Evolutionary conservation across 2,329 filamentous ascomycete species (phyloP).

Genomic region (Neofusicoccum ribis): DNA sequence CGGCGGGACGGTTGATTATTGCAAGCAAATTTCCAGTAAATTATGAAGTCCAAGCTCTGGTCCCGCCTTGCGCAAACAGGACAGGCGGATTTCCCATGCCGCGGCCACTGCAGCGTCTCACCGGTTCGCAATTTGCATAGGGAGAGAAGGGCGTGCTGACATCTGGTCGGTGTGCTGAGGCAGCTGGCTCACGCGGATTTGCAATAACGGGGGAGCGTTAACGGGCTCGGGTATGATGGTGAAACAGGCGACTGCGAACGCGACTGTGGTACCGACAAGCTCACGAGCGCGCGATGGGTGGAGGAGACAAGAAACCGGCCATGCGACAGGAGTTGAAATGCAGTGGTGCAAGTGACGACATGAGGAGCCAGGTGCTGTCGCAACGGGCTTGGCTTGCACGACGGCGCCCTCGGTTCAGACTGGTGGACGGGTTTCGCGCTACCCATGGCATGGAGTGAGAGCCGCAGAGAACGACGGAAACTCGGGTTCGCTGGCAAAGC

Average conservation of each 20-base stretch:
- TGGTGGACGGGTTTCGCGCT: too few relatives aligned
- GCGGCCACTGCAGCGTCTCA: neutral
- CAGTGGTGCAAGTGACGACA: neutral
- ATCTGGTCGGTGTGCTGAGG: neutral
- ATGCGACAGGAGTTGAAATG: neutral
- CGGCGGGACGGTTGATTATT: constrained; percentile 11
- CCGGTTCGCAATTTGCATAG: neutral
- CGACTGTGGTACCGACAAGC: neutral
- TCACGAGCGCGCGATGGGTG: neutral
- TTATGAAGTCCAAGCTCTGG: constrained; percentile 8
- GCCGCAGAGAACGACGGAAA: too few relatives aligned
- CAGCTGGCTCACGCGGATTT: neutral
- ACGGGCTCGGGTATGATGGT: neutral
- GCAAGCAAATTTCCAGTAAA: constrained; percentile 15
- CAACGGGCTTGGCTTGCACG: too few relatives aligned
- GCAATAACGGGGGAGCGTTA: neutral
- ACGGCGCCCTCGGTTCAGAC: too few relatives aligned
- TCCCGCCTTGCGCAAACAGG: neutral
- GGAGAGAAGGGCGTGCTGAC: neutral
- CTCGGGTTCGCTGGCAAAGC: too few relatives aligned
- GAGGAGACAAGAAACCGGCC: neutral
- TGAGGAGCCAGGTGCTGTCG: too few relatives aligned
- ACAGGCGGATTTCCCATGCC: neutral
- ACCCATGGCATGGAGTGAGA: too few relatives aligned
- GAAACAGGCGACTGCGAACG: constrained; percentile 3